phyloP scores from a whole-genome alignment of 768 basidiomycete genomes.

The Russula dissimulans region DNA sequence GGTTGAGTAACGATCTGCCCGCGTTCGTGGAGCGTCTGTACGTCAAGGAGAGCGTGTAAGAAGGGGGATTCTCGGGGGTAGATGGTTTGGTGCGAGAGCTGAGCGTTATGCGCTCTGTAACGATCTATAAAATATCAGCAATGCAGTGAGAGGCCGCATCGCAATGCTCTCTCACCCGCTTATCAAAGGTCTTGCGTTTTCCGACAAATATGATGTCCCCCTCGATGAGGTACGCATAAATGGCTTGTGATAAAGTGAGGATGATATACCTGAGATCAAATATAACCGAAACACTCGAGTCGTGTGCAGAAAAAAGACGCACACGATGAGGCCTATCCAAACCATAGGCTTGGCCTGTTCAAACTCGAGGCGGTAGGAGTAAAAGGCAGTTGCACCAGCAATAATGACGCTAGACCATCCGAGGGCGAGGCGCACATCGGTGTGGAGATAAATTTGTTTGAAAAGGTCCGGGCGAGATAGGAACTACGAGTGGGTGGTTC shows the following conservation, averaged over 20 bases:
- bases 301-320: conserved; percentile 28
- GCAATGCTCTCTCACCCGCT: conserved; percentile 47
- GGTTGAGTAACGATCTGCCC: conserved; percentile 77
- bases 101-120: conserved; percentile 81
- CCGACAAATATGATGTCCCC: conserved; percentile 80
- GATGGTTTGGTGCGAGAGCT: conserved; percentile 58
- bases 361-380: conserved; percentile 84
- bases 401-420: conserved; percentile 84
- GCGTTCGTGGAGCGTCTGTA: conserved; percentile 76
- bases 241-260: conserved; percentile 60
- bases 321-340: conserved; percentile 71
- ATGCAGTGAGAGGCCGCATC: neutral
- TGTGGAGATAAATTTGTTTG: conserved; percentile 79
- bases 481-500: conserved; percentile 42
- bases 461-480: conserved; percentile 74
- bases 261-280: conserved; percentile 52
- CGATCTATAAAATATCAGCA: conserved; percentile 45
- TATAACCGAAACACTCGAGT: neutral
- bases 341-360: conserved; percentile 78
- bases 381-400: conserved; percentile 71
- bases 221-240: conserved; percentile 84
- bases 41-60: conserved; percentile 55
- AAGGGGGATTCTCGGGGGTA: conserved; percentile 44
- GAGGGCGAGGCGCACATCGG: conserved; percentile 76
- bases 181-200: conserved; percentile 82